Percentiles rank a stretch among this genome's conserved stretches.
Evolutionary conservation across 2,329 filamentous ascomycete genomes (phyloP).

Genomic region (Eutypa lata): DNA sequence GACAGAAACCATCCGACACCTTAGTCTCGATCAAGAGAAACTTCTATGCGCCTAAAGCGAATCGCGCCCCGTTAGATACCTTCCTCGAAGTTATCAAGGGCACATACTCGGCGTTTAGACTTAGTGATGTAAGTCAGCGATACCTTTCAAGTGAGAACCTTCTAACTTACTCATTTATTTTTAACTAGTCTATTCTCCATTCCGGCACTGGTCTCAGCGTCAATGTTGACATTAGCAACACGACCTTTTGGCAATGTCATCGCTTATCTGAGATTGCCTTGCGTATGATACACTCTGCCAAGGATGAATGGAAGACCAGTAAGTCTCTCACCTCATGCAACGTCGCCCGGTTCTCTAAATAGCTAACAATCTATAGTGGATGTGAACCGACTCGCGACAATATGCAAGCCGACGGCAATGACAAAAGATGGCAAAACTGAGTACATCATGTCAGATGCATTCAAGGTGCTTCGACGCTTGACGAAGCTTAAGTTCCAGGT

Average conservation of each 20-base stretch:
- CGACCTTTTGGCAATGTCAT: constrained; percentile 71
- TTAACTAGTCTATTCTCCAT: constrained; percentile 31
- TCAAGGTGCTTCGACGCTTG: constrained; percentile 53
- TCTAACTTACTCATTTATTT: constrained; percentile 2
- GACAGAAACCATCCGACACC: constrained; percentile 68
- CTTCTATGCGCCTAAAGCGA: constrained; percentile 64
- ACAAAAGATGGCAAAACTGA: constrained; percentile 15
- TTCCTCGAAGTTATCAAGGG: constrained; percentile 81
- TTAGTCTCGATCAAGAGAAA: constrained; percentile 75
- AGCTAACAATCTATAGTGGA: constrained; percentile 30
- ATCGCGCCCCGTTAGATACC: constrained; percentile 54
- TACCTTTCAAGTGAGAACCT: constrained; percentile 5
- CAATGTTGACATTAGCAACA: constrained; percentile 90
- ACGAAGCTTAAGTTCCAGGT: constrained; percentile 55
- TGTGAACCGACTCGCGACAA: constrained; percentile 21
- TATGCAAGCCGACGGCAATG: constrained; percentile 33
- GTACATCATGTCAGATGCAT: constrained; percentile 45
- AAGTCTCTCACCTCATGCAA: constrained; percentile 8
- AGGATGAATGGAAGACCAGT: constrained; percentile 27
- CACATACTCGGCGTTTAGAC: constrained; percentile 79
- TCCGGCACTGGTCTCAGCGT: constrained; percentile 65
- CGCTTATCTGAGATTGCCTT: constrained; percentile 35
- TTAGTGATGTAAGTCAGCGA: constrained; percentile 53
- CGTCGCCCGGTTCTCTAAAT: not conserved
- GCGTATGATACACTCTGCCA: constrained; percentile 15